phyloP scores from a whole-genome alignment of 306 rosid species.

The Malus asiatica region DNA sequence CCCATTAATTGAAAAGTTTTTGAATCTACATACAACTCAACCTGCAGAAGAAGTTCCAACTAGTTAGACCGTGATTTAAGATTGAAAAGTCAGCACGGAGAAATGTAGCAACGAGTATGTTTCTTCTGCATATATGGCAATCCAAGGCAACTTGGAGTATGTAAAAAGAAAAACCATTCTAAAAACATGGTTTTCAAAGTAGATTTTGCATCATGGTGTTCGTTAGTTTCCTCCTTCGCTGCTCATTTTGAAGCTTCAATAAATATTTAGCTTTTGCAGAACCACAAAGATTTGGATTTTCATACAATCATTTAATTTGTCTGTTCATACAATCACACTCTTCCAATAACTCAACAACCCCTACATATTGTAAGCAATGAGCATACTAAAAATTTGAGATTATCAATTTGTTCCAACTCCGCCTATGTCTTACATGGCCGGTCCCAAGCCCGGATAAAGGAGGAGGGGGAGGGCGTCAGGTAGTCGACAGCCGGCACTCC shows the following conservation, averaged over 20 bases:
- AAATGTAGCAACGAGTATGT: neutral
- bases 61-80: constrained; percentile 10
- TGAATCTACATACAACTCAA: constrained; percentile 61
- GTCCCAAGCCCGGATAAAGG: too few species aligned
- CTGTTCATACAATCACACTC: too few species aligned
- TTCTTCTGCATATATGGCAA: neutral
- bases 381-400: neutral
- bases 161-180: neutral
- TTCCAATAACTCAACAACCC: neutral
- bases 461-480: too few species aligned
- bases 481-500: too few species aligned
- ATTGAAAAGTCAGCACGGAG: constrained; percentile 5
- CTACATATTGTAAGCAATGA: neutral
- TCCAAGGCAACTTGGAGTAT: neutral
- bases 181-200: neutral
- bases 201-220: neutral
- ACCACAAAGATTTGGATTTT: too few species aligned
- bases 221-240: neutral
- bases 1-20: constrained; percentile 61
- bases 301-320: too few species aligned
- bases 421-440: too few species aligned
- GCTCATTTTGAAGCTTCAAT: neutral
- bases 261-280: too few species aligned
- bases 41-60: constrained; percentile 37
- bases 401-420: neutral